Evolutionary conservation across 495 filamentous ascomycete genomes (phyloP), one percentile per base, ranked within the genome.

Genomic region (Platismatia glauca): DNA sequence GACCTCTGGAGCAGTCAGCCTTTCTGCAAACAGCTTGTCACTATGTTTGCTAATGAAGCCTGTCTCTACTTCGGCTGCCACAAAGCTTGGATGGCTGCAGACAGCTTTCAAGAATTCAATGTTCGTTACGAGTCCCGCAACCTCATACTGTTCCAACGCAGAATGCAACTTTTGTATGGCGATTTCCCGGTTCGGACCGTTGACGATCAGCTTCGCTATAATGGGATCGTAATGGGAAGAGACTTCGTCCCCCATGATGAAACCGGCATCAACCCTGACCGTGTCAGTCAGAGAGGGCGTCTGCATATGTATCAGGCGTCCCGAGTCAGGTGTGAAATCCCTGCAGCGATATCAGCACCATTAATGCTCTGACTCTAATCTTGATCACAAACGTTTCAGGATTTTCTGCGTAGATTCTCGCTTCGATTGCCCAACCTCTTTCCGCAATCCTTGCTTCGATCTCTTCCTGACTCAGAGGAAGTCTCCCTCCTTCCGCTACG

Each of bases 121-220:
- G 71, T 99, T 99, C 8, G 94, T 98, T 69, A 88, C 86, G 20
- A 92, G 83, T 2, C 94, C 94, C 2, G 91, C 95, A 12, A 99
- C 82, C 73, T 98, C 90, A 70, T 97, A 98, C 58, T 91, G 82
- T 62, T 89, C 88, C 33, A 97, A 74, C 3, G 93, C 93, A n/a
- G 82, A 74, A 41, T 84, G 83, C 35, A 97, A 77, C 69, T 90
- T 96, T 64, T 88, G 84, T 60, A 97, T 84, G 22, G 94, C 90
- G 24, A 87, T 87, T 71, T 89, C 82, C 35, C 94, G 82, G 60
- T 86, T 85, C 48, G 79, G 80, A 22, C 89, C 95, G 33, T 85
- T 81, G n/a, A 97, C 91, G 64, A 99, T 97, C 60, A 99, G 80
- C 72, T 99, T 99, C 48, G 95, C 88, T 64, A 99, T 97, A 94